phyloP scores from a whole-genome alignment of 1,284 basidiomycete genomes.

The Hemileia vastatrix region DNA sequence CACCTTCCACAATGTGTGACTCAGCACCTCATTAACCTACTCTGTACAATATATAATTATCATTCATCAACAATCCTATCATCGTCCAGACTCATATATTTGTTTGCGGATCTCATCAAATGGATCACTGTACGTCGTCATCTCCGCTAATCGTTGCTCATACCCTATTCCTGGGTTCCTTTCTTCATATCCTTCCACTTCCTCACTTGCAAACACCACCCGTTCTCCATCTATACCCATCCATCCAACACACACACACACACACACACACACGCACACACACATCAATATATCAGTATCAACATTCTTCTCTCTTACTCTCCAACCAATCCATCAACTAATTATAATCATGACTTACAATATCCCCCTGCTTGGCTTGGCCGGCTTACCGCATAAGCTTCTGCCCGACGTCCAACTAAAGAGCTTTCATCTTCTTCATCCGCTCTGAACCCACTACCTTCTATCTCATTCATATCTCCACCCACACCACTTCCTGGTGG shows the following conservation, averaged over 20 bases:
- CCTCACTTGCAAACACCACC: conserved; percentile 17
- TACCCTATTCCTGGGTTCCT: conserved; percentile 12
- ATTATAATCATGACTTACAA: no score
- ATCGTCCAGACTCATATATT: conserved; percentile 17
- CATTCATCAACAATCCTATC: no score
- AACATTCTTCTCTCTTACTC: no score
- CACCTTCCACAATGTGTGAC: no score
- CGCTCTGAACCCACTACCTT: conserved; percentile 3
- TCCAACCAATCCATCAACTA: no score
- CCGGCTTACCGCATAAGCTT: conserved; percentile 13
- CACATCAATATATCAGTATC: no score
- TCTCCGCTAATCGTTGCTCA: conserved; percentile 2
- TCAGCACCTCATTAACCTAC: no score
- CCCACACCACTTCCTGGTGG: conserved; percentile 17
- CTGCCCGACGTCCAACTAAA: not conserved
- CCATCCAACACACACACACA: no score
- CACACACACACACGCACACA: no score
- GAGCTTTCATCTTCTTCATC: conserved; percentile 15
- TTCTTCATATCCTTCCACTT: no score
- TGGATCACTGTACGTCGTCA: conserved; percentile 20
- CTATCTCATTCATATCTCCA: no score
- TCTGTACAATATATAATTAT: no score
- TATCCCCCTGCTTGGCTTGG: conserved; percentile 20
- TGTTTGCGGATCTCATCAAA: conserved; percentile 22
- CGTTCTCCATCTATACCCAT: conserved; percentile 15